Evolutionary conservation across 163 green algal genomes (phyloP), one percentile per base, ranked within the genome.

Genomic region (Scenedesmus sp.): DNA sequence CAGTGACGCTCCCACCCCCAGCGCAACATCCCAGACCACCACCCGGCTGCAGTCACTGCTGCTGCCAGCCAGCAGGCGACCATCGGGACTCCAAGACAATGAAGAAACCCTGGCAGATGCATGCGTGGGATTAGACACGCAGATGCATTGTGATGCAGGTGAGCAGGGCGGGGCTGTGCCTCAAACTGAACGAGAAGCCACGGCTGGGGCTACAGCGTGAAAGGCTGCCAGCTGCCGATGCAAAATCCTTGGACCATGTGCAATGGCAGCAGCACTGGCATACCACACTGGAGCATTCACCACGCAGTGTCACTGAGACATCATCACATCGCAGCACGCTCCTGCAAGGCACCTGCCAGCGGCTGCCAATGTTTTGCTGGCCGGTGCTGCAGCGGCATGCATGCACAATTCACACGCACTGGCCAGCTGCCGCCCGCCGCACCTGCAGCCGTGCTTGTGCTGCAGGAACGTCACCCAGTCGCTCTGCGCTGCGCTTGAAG

Each of bases 11-110:
- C 80, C 42, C 0, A 37, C 46, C 1, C 93, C 91, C 16, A 89
- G 61, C n/a, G 92, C 92, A 20, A 93, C 93, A 56, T 96, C 94
- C 94, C 94, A 95, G 70, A 96, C 83, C 56, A 89, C 68, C 40
- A 94, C 78, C 9, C 92, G 86, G 59, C 81, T 90, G 44, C 79
- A 87, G 85, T 92, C 89, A 35, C 84, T 81, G 59, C 87, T 94
- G 6, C 92, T 93, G 9, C 89, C 93, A 7, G 94, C 94, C 70
- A 96, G 93, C 86, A 93, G 79, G 10, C 87, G 85, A 44, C 94
- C 94, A 81, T 94, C 91, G 1, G 94, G 93, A 59, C 81, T 93
- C 93, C 93, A 96, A 20, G 84, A 83, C 49, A 96, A 65, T 1
- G 42, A 76, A 1, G 65, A 86, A 24, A 96, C 90, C 81, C 93